These are phyloP conservation scores for Aspergillus ostianus DNA, from an alignment of 495 filamentous ascomycete genomes.

Conservation along the genomic window DNA sequence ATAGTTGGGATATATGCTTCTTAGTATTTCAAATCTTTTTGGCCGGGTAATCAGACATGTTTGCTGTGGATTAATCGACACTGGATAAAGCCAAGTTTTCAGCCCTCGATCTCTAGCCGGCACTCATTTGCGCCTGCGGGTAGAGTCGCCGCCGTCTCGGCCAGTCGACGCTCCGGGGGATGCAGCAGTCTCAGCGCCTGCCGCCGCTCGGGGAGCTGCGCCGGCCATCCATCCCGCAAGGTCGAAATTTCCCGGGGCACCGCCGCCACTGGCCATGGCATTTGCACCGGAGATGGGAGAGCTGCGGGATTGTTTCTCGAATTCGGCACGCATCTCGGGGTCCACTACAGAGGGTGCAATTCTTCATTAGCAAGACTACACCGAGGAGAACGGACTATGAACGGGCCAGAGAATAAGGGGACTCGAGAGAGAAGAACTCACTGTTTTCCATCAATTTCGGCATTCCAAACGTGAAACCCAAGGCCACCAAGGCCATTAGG, in stretches of 20 bases:
- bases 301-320: slow-evolving; percentile 82
- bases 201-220: slow-evolving; percentile 26
- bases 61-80: not conserved
- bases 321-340: slow-evolving; percentile 87
- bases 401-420: slow-evolving; percentile 1
- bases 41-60: no score
- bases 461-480: slow-evolving; percentile 82
- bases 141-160: slow-evolving; percentile 32
- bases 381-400: not conserved
- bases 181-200: slow-evolving; percentile 21
- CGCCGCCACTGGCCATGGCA: slow-evolving; percentile 36
- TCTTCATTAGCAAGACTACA: not conserved
- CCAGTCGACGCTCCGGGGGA: slow-evolving; percentile 32
- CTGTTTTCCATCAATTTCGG: slow-evolving; percentile 94
- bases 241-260: slow-evolving; percentile 65
- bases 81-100: not conserved
- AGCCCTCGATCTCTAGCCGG: not conserved
- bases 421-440: slow-evolving; percentile 50
- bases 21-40: not conserved
- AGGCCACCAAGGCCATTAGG: slow-evolving; percentile 74
- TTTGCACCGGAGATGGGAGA: slow-evolving; percentile 55
- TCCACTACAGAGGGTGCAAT: slow-evolving; percentile 64
- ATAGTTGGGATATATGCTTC: not conserved
- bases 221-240: slow-evolving; percentile 80
- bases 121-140: slow-evolving; percentile 36